phyloP scores from a whole-genome alignment of 768 basidiomycete genomes.

The Hericium coralloides region DNA sequence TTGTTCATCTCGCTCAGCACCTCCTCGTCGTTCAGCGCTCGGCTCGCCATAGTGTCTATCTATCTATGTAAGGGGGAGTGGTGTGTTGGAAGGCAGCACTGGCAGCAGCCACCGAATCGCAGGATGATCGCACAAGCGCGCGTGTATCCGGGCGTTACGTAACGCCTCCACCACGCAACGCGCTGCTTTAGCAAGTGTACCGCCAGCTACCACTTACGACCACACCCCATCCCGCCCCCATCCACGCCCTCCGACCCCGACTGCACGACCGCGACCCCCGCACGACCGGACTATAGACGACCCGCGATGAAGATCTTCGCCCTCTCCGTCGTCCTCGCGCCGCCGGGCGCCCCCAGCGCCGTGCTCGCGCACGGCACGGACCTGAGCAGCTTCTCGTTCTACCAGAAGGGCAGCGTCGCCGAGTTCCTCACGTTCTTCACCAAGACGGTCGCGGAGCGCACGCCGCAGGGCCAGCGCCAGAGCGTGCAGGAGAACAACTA shows the following conservation, averaged over 20 bases:
- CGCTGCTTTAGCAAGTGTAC: too few species aligned
- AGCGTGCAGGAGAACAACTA: constrained; percentile 92
- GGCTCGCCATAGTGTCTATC: constrained; percentile 45
- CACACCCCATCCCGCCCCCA: too few species aligned
- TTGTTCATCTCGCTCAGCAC: constrained; percentile 97
- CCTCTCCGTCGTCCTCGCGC: constrained; percentile 63
- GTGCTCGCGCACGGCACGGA: constrained; percentile 66
- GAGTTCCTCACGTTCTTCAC: constrained; percentile 95
- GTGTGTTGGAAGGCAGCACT: too few species aligned
- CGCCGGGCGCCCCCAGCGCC: constrained; percentile 52
- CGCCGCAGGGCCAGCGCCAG: constrained; percentile 80
- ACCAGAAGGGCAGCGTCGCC: constrained; percentile 76
- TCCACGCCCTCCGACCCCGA: too few species aligned
- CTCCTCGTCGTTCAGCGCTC: constrained; percentile 89
- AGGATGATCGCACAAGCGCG: too few species aligned
- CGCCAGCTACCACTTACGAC: too few species aligned
- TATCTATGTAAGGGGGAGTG: too few species aligned
- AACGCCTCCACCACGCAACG: too few species aligned
- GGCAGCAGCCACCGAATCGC: too few species aligned
- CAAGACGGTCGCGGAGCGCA: constrained; percentile 87
- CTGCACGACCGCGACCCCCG: too few species aligned
- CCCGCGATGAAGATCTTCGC: constrained; percentile 76
- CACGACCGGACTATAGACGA: too few species aligned
- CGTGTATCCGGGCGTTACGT: too few species aligned
- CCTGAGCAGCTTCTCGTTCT: constrained; percentile 88